These are phyloP conservation scores for Citrus maxima DNA, from an alignment of 345 rosid genomes.

Conservation along the genomic window DNA sequence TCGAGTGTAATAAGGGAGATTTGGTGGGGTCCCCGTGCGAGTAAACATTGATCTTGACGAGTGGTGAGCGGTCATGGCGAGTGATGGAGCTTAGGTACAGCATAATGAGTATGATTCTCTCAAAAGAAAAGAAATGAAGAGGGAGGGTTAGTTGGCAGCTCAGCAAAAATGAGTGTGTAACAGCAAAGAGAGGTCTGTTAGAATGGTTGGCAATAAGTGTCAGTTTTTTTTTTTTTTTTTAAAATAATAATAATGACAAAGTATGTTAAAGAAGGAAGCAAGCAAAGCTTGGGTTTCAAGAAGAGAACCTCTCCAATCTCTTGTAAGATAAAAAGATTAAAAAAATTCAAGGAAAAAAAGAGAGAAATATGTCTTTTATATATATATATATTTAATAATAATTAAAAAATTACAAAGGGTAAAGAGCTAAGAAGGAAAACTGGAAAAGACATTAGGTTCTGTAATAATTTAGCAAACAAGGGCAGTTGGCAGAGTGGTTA, in stretches of 20 bases:
- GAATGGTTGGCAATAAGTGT: slow-evolving; percentile 77
- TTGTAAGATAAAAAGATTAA: slow-evolving; percentile 13
- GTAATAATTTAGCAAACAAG: slow-evolving; percentile 56
- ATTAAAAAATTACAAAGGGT: slow-evolving; percentile 14
- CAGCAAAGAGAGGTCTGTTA: slow-evolving; percentile 67
- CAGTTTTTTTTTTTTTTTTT: slow-evolving; percentile 29
- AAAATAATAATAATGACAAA: slow-evolving; percentile 26
- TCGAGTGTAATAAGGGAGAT: slow-evolving; percentile 16
- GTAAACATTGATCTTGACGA: slow-evolving; percentile 21
- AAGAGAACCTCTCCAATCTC: slow-evolving; percentile 62
- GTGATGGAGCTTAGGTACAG: slow-evolving; percentile 36
- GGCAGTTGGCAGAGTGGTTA: slow-evolving; percentile 62
- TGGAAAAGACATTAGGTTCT: slow-evolving; percentile 33
- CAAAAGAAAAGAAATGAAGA: slow-evolving; percentile 32
- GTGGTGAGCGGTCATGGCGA: slow-evolving; percentile 34
- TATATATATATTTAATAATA: not conserved
- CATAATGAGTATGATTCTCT: slow-evolving; percentile 19
- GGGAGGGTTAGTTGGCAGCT: slow-evolving; percentile 51
- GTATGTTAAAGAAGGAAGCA: slow-evolving; percentile 42
- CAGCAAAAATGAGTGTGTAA: slow-evolving; percentile 61
- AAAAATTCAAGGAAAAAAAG: not conserved
- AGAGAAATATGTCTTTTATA: not conserved
- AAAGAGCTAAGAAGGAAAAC: slow-evolving; percentile 12
- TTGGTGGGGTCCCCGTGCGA: slow-evolving; percentile 19
- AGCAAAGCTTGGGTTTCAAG: slow-evolving; percentile 71